Percentiles rank a stretch among this genome's conserved stretches.
Evolutionary conservation across 2,329 filamentous ascomycete species (phyloP).

Genomic region (Rutstroemia sp.): DNA sequence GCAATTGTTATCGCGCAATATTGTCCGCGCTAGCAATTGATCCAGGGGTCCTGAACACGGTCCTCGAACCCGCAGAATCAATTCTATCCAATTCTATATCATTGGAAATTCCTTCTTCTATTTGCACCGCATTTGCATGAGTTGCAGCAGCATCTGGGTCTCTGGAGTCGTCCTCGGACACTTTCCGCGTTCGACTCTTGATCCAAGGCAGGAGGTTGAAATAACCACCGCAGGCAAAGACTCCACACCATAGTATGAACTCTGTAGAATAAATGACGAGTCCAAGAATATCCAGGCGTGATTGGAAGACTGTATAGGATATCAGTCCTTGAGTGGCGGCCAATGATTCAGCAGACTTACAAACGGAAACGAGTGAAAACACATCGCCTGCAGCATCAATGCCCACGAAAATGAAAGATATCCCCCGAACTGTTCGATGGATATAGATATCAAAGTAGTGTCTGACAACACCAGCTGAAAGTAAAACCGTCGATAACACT

Average conservation of each 20-base stretch:
- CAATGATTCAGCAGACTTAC: slow-evolving; percentile 23
- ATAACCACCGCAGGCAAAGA: slow-evolving; percentile 58
- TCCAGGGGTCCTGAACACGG: slow-evolving; percentile 52
- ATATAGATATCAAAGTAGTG: slow-evolving; percentile 65
- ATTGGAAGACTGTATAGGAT: slow-evolving; percentile 43
- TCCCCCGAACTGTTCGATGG: slow-evolving; percentile 59
- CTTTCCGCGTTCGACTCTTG: slow-evolving; percentile 28
- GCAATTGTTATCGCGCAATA: not conserved
- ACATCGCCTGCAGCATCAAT: slow-evolving; percentile 65
- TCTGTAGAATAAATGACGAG: slow-evolving; percentile 62
- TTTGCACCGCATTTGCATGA: not conserved
- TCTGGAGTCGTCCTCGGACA: not conserved
- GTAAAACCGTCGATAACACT: slow-evolving; percentile 52
- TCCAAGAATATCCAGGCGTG: slow-evolving; percentile 50
- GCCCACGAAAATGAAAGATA: slow-evolving; percentile 64
- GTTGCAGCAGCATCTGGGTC: slow-evolving; percentile 6
- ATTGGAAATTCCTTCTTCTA: slow-evolving; percentile 14
- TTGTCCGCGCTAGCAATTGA: slow-evolving; percentile 8
- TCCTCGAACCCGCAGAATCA: slow-evolving; percentile 49
- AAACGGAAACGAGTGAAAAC: slow-evolving; percentile 56
- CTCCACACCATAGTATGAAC: slow-evolving; percentile 57
- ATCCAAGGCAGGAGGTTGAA: slow-evolving; percentile 58
- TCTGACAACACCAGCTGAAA: slow-evolving; percentile 57
- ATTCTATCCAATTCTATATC: slow-evolving; percentile 39
- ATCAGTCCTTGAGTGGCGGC: not conserved